phyloP scores from a whole-genome alignment of 2,329 filamentous ascomycete genomes.

The Trichophyton rubrum region DNA sequence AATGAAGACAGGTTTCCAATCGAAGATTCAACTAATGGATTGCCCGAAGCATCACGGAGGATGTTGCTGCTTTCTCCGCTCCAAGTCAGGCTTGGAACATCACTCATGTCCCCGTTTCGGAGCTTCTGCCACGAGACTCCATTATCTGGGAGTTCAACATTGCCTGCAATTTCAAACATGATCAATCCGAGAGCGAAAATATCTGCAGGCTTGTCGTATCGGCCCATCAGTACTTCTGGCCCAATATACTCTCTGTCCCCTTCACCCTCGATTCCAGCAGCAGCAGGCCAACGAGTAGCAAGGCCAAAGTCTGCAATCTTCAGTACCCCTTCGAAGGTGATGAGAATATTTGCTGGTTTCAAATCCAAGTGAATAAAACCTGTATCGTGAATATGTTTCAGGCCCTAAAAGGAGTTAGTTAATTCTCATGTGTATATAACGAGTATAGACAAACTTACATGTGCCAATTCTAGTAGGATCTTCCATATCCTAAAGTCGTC shows the following conservation, averaged over 20 bases:
- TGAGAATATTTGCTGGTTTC: constrained; percentile 54
- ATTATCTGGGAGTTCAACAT: constrained; percentile 87
- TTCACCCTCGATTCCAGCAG: constrained; percentile 69
- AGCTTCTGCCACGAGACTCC: constrained; percentile 83
- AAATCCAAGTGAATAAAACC: constrained; percentile 63
- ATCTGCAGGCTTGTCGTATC: constrained; percentile 81
- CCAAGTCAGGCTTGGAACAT: constrained; percentile 77
- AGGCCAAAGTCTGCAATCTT: constrained; percentile 59
- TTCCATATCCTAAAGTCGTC: constrained; percentile 99
- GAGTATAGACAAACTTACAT: constrained; percentile 46
- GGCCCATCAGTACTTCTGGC: constrained; percentile 76
- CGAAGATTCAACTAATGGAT: constrained; percentile 39
- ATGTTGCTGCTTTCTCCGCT: constrained; percentile 57
- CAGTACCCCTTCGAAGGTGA: constrained; percentile 52
- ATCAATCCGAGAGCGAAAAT: constrained; percentile 91
- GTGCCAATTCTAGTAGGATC: constrained; percentile 72
- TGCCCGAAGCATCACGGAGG: constrained; percentile 60
- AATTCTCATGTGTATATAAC: constrained; percentile 14
- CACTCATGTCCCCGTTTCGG: constrained; percentile 75
- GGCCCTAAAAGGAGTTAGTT: constrained; percentile 45
- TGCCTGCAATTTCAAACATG: constrained; percentile 86
- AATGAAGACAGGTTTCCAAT: constrained; percentile 27
- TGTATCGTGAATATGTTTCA: constrained; percentile 79
- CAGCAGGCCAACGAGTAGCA: constrained; percentile 66
- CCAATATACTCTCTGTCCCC: constrained; percentile 95